Conservation (phyloP, 169 alveolate genomes). For the Plasmodium gallinaceum region DNA sequence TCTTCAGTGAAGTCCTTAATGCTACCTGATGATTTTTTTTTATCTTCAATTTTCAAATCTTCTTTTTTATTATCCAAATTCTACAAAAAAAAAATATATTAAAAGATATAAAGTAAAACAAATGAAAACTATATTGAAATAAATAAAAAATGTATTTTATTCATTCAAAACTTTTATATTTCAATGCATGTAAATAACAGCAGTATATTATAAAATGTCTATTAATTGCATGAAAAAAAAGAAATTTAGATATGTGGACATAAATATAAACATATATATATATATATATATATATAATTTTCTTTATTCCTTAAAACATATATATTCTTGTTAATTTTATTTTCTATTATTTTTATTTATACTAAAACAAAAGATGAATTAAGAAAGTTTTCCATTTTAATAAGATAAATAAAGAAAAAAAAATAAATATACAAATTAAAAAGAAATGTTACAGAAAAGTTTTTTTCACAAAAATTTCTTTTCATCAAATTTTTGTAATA, state of each 20-base stretch:
- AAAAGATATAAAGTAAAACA: no score
- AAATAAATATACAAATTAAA: constrained; percentile 1
- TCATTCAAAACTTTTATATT: no score
- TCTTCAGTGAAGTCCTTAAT: no score
- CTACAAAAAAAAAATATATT: no score
- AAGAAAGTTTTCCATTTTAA: constrained; percentile 24
- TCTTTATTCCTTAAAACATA: not conserved
- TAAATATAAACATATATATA: not conserved
- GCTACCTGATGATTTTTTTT: no score
- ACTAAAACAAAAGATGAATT: constrained; percentile 23
- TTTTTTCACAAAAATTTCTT: not conserved
- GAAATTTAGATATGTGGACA: not conserved
- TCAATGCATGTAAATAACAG: no score
- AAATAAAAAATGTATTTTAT: no score
- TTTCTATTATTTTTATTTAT: constrained; percentile 16
- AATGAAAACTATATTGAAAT: no score
- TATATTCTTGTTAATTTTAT: not conserved
- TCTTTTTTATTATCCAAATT: no score
- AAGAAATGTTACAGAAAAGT: not conserved
- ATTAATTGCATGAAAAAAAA: no score
- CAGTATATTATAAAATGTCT: no score
- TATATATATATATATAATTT: not conserved
- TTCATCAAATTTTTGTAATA: not conserved
- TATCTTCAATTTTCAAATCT: no score
- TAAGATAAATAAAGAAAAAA: constrained; percentile 13